Percentiles rank a stretch among this genome's conserved stretches.
Conservation (phyloP, 192 early-diverging fungal genomes). For the Podila verticillata region DNA sequence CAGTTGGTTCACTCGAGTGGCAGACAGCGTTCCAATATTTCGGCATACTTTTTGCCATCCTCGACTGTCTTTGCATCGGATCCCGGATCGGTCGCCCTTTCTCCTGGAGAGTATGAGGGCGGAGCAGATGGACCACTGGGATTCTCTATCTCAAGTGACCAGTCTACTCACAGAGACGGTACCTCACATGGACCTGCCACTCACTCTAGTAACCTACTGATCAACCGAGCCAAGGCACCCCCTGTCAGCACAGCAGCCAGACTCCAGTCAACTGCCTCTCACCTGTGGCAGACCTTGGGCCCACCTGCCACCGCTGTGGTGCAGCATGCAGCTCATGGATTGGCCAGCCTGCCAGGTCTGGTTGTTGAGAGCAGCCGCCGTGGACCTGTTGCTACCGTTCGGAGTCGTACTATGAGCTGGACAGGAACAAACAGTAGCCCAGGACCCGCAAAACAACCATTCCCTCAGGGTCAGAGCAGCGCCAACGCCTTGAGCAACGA, state of each 20-base stretch:
- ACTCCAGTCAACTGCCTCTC: slow-evolving; percentile 38
- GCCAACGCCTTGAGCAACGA: slow-evolving; percentile 21
- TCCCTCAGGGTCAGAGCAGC: slow-evolving; percentile 41
- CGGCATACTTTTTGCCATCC: slow-evolving; percentile 41
- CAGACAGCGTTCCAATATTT: slow-evolving; percentile 40
- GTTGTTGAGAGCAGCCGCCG: slow-evolving; percentile 46
- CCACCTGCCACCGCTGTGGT: slow-evolving; percentile 44
- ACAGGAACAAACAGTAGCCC: slow-evolving; percentile 22
- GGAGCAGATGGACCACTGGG: slow-evolving; percentile 19
- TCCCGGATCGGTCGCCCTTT: slow-evolving; percentile 10
- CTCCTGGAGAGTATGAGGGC: slow-evolving; percentile 29
- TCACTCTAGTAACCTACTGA: slow-evolving; percentile 33
- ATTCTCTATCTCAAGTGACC: background rate
- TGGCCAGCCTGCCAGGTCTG: slow-evolving; percentile 41
- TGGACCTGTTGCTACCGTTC: slow-evolving; percentile 40
- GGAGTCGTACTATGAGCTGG: slow-evolving; percentile 51
- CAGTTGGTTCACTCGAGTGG: background rate
- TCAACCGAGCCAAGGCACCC: slow-evolving; percentile 44
- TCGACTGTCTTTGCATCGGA: slow-evolving; percentile 44
- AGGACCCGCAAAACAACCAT: slow-evolving; percentile 15
- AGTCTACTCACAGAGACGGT: background rate
- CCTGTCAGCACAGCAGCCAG: slow-evolving; percentile 40
- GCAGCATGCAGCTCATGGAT: slow-evolving; percentile 45
- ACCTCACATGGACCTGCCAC: slow-evolving; percentile 12
- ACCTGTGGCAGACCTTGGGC: slow-evolving; percentile 42